Evolutionary conservation across 2,329 filamentous ascomycete genomes (phyloP), one percentile per base, ranked within the genome.

Genomic region (Ophiostoma quercus): DNA sequence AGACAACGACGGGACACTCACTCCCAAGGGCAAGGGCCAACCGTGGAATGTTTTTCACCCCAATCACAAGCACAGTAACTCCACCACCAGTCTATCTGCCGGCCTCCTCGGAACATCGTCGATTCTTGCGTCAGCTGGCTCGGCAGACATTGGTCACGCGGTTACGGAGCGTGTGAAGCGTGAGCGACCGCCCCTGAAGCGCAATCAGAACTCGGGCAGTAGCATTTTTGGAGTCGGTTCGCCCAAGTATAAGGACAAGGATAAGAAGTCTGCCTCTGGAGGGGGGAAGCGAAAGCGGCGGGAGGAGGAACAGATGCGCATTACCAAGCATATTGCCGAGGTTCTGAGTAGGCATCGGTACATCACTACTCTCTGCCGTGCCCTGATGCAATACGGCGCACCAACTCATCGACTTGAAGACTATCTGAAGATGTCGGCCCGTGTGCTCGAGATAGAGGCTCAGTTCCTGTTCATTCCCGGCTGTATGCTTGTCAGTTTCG

Each of bases 401-500:
- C 94, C 94, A 0, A 96, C 93, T 0, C 94, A 97, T 80, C 89
- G 94, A 12, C 82, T 97, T 25, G 94, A 97, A 78, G 91, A 96
- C 77, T 97, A 96, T 78, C 89, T 97, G 87, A 89, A 86, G 73
- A 96, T 94, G 91, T 93, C 91, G 9, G 90, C 94, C 1, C 86
- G 91, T n/a, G 91, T 95, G 1, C 84, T 97, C 51, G 91, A 94
- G 78, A 94, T 97, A 19, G 91, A 96, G 73, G 90, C 90, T 6
- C 92, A 96, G 75, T 97, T 95, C 74, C 81, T 97, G 29, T 97
- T 97, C 77, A 87, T 97, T 39, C 93, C 94, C 0, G 92, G 92
- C 0, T 96, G 92, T 76, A 97, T 97, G 94, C 91, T 97, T 70
- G 90, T 97, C 76, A 94, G 92, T 4, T 97, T 97, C 76, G 93